These are phyloP conservation scores for Rhypophila decipiens DNA, from an alignment of 495 filamentous ascomycete species.

Conservation along the genomic window DNA sequence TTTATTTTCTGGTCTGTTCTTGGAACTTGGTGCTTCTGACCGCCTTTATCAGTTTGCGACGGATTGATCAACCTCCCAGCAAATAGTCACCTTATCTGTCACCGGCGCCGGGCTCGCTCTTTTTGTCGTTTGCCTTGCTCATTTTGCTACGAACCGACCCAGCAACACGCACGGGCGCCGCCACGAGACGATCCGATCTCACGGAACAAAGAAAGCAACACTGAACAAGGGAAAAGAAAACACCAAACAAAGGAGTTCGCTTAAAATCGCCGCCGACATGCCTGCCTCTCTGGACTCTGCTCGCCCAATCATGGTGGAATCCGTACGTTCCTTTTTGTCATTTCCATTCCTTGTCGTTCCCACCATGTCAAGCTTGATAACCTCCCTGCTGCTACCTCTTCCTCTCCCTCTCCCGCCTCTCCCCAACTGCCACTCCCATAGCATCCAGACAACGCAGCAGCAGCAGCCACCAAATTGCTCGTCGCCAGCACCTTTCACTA, in stretches of 20 bases:
- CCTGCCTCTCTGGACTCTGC: slow-evolving; percentile 65
- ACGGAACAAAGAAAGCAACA: too few relatives aligned
- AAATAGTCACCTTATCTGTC: too few relatives aligned
- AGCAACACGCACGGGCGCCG: too few relatives aligned
- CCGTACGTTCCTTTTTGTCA: slow-evolving; percentile 45
- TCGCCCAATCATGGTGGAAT: slow-evolving; percentile 70
- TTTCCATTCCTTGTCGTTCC: background rate
- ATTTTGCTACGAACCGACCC: too few relatives aligned
- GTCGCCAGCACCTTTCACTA: too few relatives aligned
- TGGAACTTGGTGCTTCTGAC: too few relatives aligned
- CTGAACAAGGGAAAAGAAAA: background rate
- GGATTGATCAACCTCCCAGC: too few relatives aligned
- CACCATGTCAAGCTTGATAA: slow-evolving; percentile 2
- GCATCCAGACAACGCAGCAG: background rate
- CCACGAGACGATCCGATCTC: too few relatives aligned
- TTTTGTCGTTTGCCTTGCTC: too few relatives aligned
- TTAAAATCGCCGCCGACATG: slow-evolving; percentile 31
- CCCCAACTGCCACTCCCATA: background rate
- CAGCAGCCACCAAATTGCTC: background rate
- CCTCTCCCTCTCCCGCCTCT: slow-evolving; percentile 3
- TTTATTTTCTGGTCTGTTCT: too few relatives aligned
- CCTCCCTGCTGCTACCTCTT: slow-evolving; percentile 6
- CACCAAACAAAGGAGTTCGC: background rate
- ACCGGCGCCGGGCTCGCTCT: too few relatives aligned
- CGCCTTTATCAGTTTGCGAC: too few relatives aligned